A percentile compares a stretch with the other conserved stretches of the same genome.
Evolutionary conservation across 2,329 filamentous ascomycete species (phyloP).

Genomic region (Davidsoniella eucalypti): DNA sequence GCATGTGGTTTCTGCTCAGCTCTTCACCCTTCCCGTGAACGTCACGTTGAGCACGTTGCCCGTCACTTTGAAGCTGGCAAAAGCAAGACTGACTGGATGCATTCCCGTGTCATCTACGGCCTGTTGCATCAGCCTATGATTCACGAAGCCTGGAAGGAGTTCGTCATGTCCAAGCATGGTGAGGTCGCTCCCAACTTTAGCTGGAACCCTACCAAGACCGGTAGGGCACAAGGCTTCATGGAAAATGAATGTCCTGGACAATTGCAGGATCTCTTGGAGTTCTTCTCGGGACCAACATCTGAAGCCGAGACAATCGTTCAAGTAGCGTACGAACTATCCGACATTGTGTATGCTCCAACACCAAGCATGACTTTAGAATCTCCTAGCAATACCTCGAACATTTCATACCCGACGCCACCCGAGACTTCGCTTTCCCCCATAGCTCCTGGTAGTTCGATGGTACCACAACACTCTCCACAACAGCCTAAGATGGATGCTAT

Average conservation of each 20-base stretch:
- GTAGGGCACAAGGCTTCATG: slow-evolving; percentile 38
- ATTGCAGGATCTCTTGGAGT: slow-evolving; percentile 47
- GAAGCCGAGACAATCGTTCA: slow-evolving; percentile 41
- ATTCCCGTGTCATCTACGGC: slow-evolving; percentile 50
- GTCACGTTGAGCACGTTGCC: slow-evolving; percentile 51
- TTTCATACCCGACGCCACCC: slow-evolving; percentile 15
- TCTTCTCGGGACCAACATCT: slow-evolving; percentile 41
- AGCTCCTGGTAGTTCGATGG: slow-evolving; percentile 14
- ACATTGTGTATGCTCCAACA: slow-evolving; percentile 24
- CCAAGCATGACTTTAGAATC: slow-evolving; percentile 15
- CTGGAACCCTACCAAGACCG: slow-evolving; percentile 42
- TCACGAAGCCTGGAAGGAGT: slow-evolving; percentile 42
- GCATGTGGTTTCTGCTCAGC: slow-evolving; percentile 52
- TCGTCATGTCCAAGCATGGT: slow-evolving; percentile 36
- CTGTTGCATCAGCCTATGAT: slow-evolving; percentile 49
- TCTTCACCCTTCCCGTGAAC: slow-evolving; percentile 45
- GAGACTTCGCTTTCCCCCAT: slow-evolving; percentile 17
- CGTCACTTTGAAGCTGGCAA: slow-evolving; percentile 48
- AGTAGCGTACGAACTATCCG: slow-evolving; percentile 40
- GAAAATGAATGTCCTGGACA: slow-evolving; percentile 48
- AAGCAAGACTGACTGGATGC: slow-evolving; percentile 50
- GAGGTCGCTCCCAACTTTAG: slow-evolving; percentile 44
- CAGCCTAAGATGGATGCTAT: slow-evolving; percentile 17
- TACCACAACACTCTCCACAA: slow-evolving; percentile 20
- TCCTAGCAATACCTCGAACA: slow-evolving; percentile 14